These are phyloP conservation scores for Penicillium expansum DNA, from an alignment of 2,329 filamentous ascomycete genomes.

Conservation along the genomic window DNA sequence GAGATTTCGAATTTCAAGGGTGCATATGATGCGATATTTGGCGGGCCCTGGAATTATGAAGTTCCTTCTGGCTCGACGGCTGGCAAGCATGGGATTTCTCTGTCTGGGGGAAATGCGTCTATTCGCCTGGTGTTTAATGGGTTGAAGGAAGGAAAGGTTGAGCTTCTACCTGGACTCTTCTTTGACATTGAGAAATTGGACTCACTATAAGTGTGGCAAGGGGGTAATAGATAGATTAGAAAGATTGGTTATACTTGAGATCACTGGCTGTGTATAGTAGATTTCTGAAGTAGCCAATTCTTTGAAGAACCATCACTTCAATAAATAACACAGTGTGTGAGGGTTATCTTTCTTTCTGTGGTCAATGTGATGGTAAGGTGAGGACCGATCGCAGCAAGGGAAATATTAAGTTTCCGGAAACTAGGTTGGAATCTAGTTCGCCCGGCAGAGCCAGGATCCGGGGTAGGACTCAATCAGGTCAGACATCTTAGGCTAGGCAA, in stretches of 20 bases:
- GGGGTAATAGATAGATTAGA: not conserved
- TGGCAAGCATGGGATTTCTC: not conserved
- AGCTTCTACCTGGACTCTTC: conserved; percentile 11
- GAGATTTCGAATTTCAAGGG: not conserved
- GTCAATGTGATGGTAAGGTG: too few species aligned
- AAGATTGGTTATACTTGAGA: not conserved
- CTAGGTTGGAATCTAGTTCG: too few species aligned
- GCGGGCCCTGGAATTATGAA: conserved; percentile 2
- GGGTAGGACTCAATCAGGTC: too few species aligned
- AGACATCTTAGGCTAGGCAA: too few species aligned
- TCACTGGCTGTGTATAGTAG: not conserved
- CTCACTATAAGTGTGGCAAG: not conserved
- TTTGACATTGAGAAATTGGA: conserved; percentile 2
- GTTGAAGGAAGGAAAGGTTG: not conserved
- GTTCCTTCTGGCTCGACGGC: conserved; percentile 3
- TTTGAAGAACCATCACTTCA: too few species aligned
- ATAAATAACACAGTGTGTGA: too few species aligned
- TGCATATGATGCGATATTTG: conserved; percentile 8
- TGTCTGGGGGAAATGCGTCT: not conserved
- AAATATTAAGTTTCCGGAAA: too few species aligned
- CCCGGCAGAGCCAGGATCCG: too few species aligned
- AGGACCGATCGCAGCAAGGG: too few species aligned
- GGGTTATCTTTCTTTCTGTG: too few species aligned
- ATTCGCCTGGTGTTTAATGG: conserved; percentile 9
- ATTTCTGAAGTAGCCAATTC: too few species aligned